phyloP scores from a whole-genome alignment of 2,329 filamentous ascomycete genomes.

The Claviceps monticola region DNA sequence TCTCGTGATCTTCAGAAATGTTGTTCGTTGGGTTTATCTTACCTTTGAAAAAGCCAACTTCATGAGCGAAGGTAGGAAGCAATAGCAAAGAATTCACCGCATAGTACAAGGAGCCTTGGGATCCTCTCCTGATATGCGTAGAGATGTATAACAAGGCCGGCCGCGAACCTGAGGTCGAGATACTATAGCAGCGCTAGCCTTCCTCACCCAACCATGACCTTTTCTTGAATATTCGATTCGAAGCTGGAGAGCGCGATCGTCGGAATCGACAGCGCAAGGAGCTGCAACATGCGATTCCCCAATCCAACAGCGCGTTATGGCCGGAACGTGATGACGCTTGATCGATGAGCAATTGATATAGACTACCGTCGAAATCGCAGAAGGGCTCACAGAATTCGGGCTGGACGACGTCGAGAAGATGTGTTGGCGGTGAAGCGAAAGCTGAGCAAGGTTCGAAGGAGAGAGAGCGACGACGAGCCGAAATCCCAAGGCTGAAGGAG shows the following conservation, averaged over 20 bases:
- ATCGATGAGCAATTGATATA: background rate
- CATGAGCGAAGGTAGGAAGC: background rate
- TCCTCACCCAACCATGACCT: background rate
- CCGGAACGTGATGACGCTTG: background rate
- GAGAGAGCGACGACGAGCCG: background rate
- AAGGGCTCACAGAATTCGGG: background rate
- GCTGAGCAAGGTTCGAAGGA: background rate
- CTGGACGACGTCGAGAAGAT: background rate
- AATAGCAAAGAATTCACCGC: background rate
- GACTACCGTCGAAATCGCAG: background rate
- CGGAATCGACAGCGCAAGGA: background rate
- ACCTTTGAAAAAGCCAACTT: background rate
- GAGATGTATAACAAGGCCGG: conserved; percentile 3
- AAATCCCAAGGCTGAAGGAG: background rate
- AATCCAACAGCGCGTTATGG: background rate
- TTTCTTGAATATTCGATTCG: background rate
- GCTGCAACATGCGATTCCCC: background rate
- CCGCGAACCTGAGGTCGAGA: background rate
- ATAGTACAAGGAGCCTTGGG: background rate
- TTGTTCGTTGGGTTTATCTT: background rate
- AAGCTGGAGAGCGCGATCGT: background rate
- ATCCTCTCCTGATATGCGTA: background rate
- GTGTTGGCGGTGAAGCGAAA: too few relatives aligned
- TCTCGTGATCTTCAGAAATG: too few relatives aligned
- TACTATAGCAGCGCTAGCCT: background rate